Conservation (phyloP, 768 basidiomycete species). For the Strobilomyces confusus region DNA sequence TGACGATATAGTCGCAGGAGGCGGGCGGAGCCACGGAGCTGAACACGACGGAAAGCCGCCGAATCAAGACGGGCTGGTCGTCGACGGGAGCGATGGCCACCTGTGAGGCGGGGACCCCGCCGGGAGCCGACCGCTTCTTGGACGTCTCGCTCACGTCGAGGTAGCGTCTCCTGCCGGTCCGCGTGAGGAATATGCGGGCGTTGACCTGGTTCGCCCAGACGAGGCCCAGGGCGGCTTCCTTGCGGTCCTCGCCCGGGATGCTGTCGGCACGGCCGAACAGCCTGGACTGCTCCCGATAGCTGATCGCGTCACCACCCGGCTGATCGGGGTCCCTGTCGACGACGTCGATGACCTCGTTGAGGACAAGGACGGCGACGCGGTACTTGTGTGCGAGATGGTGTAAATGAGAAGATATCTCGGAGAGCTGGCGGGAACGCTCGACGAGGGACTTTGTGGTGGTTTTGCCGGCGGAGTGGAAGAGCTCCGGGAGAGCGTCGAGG, state of each 20-base stretch:
- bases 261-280: conserved; percentile 71
- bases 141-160: conserved; percentile 36
- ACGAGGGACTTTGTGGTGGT: conserved; percentile 59
- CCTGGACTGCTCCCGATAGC: conserved; percentile 69
- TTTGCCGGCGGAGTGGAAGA: conserved; percentile 66
- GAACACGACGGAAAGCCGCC: conserved; percentile 76
- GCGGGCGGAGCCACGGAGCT: conserved; percentile 54
- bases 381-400: conserved; percentile 65
- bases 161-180: conserved; percentile 66
- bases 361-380: conserved; percentile 69
- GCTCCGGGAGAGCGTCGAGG: conserved; percentile 84
- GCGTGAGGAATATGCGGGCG: conserved; percentile 73
- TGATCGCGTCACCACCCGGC: conserved; percentile 29
- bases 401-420: conserved; percentile 61
- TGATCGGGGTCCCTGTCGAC: conserved; percentile 40
- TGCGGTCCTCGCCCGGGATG: conserved; percentile 52
- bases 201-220: conserved; percentile 95
- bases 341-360: conserved; percentile 89
- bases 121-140: conserved; percentile 24
- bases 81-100: conserved; percentile 24
- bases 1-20: conserved; percentile 75
- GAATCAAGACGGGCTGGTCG: conserved; percentile 50
- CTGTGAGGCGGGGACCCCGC: conserved; percentile 1
- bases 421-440: conserved; percentile 69
- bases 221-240: conserved; percentile 83